phyloP scores from a whole-genome alignment of 768 basidiomycete species.

The Mycena indigotica region DNA sequence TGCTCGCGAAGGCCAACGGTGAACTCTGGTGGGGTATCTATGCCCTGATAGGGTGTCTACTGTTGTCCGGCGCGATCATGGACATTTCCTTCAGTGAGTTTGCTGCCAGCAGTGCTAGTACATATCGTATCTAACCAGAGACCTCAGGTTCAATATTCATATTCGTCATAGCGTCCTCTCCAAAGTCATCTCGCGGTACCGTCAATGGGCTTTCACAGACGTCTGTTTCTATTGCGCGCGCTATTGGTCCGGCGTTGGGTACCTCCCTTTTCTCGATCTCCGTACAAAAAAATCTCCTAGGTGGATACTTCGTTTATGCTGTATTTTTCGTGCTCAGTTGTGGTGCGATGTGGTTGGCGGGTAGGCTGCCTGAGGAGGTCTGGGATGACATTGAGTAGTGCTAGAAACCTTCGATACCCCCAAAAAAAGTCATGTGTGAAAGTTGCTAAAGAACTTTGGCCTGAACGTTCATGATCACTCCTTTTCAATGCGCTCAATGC shows the following conservation, averaged over 20 bases:
- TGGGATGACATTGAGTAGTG: constrained; percentile 32
- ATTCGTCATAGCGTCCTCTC: constrained; percentile 52
- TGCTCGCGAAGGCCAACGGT: constrained; percentile 43
- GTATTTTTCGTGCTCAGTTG: constrained; percentile 36
- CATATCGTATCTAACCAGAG: no score
- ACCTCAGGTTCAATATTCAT: constrained; percentile 56
- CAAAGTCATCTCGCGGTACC: constrained; percentile 52
- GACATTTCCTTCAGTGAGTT: constrained; percentile 32
- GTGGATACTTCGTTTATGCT: constrained; percentile 50
- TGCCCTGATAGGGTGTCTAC: constrained; percentile 23
- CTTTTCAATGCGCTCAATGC: no score
- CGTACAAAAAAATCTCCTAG: constrained; percentile 46
- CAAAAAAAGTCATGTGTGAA: no score
- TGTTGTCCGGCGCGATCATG: constrained; percentile 24
- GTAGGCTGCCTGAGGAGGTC: constrained; percentile 38
- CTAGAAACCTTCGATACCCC: no score
- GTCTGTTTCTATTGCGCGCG: constrained; percentile 45
- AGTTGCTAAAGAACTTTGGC: no score
- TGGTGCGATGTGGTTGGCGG: constrained; percentile 35
- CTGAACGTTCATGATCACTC: no score
- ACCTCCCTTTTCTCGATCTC: constrained; percentile 59
- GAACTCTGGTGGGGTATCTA: background rate
- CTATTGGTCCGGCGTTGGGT: constrained; percentile 49
- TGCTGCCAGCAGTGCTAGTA: no score
- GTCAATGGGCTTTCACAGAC: constrained; percentile 55